Base-by-base conservation (phyloP, 352 stramenopile species). In the Globisporangium spinosum region DNA sequence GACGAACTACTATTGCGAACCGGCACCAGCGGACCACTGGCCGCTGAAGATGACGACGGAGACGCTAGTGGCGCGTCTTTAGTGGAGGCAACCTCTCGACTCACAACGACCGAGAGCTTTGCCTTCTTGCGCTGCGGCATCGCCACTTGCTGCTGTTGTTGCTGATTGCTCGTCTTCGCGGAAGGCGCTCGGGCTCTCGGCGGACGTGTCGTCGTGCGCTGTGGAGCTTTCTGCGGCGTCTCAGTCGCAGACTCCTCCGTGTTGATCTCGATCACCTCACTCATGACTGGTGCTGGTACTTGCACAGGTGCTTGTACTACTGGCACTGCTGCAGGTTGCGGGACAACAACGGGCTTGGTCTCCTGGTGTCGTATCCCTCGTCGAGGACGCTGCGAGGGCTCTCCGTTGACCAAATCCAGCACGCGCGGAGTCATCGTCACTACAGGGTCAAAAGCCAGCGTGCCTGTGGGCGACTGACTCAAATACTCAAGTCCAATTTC, bases 251-350 rank as follows among this genome's bases (percentile, higher is more conserved):
- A 68, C 38, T 64, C 63, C 34, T 68, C 63, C 7, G 63, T 68
- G 20, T 57, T 40, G 38, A 68, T 63, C 54, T 68, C 63, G 13
- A 68, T 68, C 54, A 68, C 55, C 0, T 66, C 61, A 9, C n/a
- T 29, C 47, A 27, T 49, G 29, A 22, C 29, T 27, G 29, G 1
- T 13, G 29, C 27, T 17, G 29, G 15, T 2, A 6, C 29, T 22
- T 38, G 32, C 32, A 38, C 32, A 38, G 15, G 58, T 35, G 58
- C 5, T 17, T 34, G 35, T 49, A 34, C 13, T 13, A 12, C 34
- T 53, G 57, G 15, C 12, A 17, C 8, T 53, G 20, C 17, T 32
- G 15, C 20, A 17, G n/a, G 20, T 53, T n/a, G 25, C 32, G n/a
- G 12, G 10, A 20, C 27, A 10, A n/a, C 58, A 20, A 10, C 17